Base-by-base conservation (phyloP, 106 monocot species). In the Dactylorhiza incarnata region DNA sequence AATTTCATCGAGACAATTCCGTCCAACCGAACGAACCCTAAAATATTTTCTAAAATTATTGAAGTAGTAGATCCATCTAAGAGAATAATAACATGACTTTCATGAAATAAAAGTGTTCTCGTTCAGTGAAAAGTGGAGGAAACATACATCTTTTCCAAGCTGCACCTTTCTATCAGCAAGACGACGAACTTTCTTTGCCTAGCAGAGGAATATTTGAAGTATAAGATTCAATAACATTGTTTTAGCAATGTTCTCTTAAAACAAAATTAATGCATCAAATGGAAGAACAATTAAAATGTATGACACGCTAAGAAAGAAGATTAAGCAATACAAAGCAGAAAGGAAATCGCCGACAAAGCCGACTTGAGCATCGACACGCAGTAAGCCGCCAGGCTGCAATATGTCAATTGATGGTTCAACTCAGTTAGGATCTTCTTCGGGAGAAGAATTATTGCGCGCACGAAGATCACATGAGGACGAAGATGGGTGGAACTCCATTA, bases 161-260 rank as follows among this genome's bases (percentile, higher is more conserved):
- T 94, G 91, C 65, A 99, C 97, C 97, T 94, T 99, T 72, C 86
- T 84, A 76, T 99, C 97, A 54, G 97, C 97, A 47, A 89, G 54
- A 10, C 91, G 82, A 26, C 94, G 97, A 16, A 99, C 91, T 85
- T 99, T 91, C 82, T 99, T 99, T 6, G 97, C 97, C 97, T 99
- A 71, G 25, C 4, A 75, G 2, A 82, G 48, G 19, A 45, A 77
- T 43, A 46, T 45, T 66, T 69, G 45, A 46, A 37, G 0, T 66
- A 29, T 26, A 65, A 69, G 68, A 52, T 68, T 37, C 66, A 45
- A 69, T 11, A 15, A 37, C 37, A 37, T 37, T 3, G 37, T 37
- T 37, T 37, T 37, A 37, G 37, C 37, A 37, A 37, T 37, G 37
- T 0, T 37, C 37, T 37, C 37, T 37, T 37, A 37, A 37, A 37